These are phyloP conservation scores for Linanthus parryae DNA, from an alignment of 148 eudicot species.

Conservation along the genomic window DNA sequence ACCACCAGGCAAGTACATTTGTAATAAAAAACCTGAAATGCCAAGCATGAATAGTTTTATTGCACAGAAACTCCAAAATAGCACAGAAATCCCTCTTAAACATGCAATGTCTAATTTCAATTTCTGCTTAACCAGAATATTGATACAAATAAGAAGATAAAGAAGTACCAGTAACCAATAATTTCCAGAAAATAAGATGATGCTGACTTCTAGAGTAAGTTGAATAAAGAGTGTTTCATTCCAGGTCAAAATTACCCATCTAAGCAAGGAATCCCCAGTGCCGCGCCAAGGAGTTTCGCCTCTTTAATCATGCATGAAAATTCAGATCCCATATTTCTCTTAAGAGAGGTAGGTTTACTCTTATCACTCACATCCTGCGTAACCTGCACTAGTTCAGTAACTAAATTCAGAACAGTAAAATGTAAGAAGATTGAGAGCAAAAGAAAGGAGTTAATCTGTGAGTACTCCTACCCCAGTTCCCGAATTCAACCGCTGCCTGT, in stretches of 20 bases:
- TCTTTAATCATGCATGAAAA: slow-evolving; percentile 90
- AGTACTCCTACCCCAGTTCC: slow-evolving; percentile 45
- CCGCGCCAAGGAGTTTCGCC: slow-evolving; percentile 61
- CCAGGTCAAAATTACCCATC: slow-evolving; percentile 57
- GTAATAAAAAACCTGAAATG: too few species aligned
- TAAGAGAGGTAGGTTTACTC: slow-evolving; percentile 38
- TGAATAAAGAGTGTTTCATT: slow-evolving; percentile 4
- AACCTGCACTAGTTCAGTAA: slow-evolving; percentile 39
- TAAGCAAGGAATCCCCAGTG: slow-evolving; percentile 86
- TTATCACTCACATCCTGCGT: slow-evolving; percentile 37
- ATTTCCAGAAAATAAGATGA: too few species aligned
- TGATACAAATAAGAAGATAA: too few species aligned
- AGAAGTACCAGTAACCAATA: too few species aligned
- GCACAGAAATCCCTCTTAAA: neutral
- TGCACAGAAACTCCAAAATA: too few species aligned
- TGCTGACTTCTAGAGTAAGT: too few species aligned
- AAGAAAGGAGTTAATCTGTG: neutral
- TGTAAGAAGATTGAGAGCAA: slow-evolving; percentile 1
- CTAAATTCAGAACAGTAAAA: neutral
- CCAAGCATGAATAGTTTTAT: too few species aligned
- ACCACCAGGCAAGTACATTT: too few species aligned
- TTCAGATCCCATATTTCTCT: slow-evolving; percentile 85
- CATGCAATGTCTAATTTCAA: slow-evolving; percentile 3
- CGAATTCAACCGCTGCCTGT: slow-evolving; percentile 68
- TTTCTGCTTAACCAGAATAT: neutral